Base-by-base conservation (phyloP, 768 basidiomycete genomes). In the Boletus huronensis region DNA sequence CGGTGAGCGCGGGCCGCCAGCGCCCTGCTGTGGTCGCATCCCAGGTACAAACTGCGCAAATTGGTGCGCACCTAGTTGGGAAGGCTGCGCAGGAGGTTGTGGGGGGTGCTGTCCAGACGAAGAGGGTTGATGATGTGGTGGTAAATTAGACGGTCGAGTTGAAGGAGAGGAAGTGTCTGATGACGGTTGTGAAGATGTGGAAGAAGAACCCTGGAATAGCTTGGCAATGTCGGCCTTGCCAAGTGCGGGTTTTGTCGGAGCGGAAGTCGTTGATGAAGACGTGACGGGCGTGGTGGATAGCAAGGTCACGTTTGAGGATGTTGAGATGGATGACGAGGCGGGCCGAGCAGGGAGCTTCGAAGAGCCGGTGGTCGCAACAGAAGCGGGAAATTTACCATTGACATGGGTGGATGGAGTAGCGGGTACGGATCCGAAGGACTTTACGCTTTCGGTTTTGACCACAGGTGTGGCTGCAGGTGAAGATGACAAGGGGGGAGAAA, bases 401-500 rank as follows among this genome's bases (percentile, higher is more conserved):
- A 81, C 74, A 68, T 84, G 79, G 55, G 76, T 53, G 13, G 70
- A 56, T 29, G 65, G 76, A 29, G 77, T 77, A 50, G 68, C 84
- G 41, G 84, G 83, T 36, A 93, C 82, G 25, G 87, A 79, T 65
- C 92, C 91, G 73, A 94, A 94, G 41, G 88, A 82, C 72, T 86
- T 91, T 63, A 93, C 86, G 64, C 74, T 80, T 64, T 86, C 86
- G 58, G 83, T 76, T 76, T 84, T 87, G 66, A 83, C 76, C 60
- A 73, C 79, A 54, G 76, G 82, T 34, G 82, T 79, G 48, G 82
- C 75, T 51, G 90, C 88, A 34, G 92, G 90, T 9, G 90, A 91
- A 43, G 90, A 88, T 34, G 91, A 89, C 64, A 93, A 85, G 57
- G 86, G 80, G 50, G 90, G 84, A 60, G 75, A 70, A 11, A 79